These are phyloP conservation scores for Podaxis rugospora DNA, from an alignment of 768 basidiomycete genomes.

Conservation along the genomic window DNA sequence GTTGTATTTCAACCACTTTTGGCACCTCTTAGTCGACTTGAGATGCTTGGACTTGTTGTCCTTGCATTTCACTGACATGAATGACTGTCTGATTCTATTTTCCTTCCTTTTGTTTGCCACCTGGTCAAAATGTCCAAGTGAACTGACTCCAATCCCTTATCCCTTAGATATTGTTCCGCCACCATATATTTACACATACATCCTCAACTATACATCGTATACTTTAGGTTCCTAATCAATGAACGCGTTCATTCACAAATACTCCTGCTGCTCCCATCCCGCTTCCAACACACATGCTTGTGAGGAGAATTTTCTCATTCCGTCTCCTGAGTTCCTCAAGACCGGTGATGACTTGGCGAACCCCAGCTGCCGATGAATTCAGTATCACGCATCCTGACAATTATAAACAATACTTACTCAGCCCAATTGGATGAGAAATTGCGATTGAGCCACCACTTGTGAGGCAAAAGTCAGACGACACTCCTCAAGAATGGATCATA, in stretches of 20 bases:
- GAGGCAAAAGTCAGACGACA: not conserved
- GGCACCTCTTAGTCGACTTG: conserved; percentile 94
- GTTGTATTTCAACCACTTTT: conserved; percentile 68
- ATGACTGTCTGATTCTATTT: conserved; percentile 69
- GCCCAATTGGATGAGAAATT: conserved; percentile 75
- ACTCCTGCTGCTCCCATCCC: conserved; percentile 88
- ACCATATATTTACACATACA: not conserved
- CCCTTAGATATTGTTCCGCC: not conserved
- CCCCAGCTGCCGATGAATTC: conserved; percentile 51
- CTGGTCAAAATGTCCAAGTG: not conserved
- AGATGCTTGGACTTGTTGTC: conserved; percentile 21
- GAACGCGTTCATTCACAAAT: conserved; percentile 62
- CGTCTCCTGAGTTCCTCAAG: conserved; percentile 73
- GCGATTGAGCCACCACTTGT: conserved; percentile 82
- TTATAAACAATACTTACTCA: conserved; percentile 51
- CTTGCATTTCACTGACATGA: conserved; percentile 73
- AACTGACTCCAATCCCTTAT: not conserved
- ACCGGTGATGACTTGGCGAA: conserved; percentile 86
- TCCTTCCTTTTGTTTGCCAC: conserved; percentile 23
- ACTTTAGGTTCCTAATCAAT: conserved; percentile 12
- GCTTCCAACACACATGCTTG: conserved; percentile 75
- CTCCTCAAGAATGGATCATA: conserved; percentile 7
- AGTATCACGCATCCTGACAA: conserved; percentile 5
- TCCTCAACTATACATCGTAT: not conserved
- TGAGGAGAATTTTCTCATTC: conserved; percentile 68